Evolutionary conservation across 2,329 filamentous ascomycete species (phyloP).

Genomic region (Fusarium compactum): DNA sequence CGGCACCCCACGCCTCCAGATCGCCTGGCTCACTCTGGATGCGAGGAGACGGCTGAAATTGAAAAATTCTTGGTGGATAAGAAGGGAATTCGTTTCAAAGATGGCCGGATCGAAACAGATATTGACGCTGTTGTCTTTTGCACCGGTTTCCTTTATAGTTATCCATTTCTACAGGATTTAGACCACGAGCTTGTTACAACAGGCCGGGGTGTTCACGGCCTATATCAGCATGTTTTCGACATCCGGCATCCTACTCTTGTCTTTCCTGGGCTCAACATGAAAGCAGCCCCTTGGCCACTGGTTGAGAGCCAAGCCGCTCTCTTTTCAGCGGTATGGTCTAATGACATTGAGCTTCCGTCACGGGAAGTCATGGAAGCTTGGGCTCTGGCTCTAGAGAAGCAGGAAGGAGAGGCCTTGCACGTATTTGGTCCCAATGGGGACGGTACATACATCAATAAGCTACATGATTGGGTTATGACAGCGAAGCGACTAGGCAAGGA

Average conservation of each 20-base stretch:
- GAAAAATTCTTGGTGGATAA: slow-evolving; percentile 65
- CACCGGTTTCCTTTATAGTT: slow-evolving; percentile 89
- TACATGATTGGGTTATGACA: slow-evolving; percentile 71
- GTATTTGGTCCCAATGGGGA: slow-evolving; percentile 60
- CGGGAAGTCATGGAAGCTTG: slow-evolving; percentile 74
- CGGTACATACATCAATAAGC: slow-evolving; percentile 75
- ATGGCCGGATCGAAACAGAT: slow-evolving; percentile 72
- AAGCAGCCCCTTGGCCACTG: slow-evolving; percentile 88
- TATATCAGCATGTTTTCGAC: slow-evolving; percentile 86
- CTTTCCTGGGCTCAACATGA: slow-evolving; percentile 81
- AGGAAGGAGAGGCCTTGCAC: slow-evolving; percentile 51
- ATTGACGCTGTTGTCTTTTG: slow-evolving; percentile 87
- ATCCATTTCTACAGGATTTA: slow-evolving; percentile 73
- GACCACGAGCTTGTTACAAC: slow-evolving; percentile 69
- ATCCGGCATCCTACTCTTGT: slow-evolving; percentile 80
- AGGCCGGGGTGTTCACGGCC: slow-evolving; percentile 76
- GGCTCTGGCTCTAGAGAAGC: slow-evolving; percentile 74
- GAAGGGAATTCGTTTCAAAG: slow-evolving; percentile 73
- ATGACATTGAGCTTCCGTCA: slow-evolving; percentile 73
- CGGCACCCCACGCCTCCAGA: slow-evolving; percentile 62
- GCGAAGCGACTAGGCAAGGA: slow-evolving; percentile 70
- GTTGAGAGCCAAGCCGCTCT: slow-evolving; percentile 83
- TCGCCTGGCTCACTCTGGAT: slow-evolving; percentile 58
- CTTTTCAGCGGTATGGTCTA: slow-evolving; percentile 81
- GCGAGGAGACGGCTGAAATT: slow-evolving; percentile 69